These are phyloP conservation scores for Plasmodium knowlesi DNA, from an alignment of 169 alveolate species.

Conservation along the genomic window DNA sequence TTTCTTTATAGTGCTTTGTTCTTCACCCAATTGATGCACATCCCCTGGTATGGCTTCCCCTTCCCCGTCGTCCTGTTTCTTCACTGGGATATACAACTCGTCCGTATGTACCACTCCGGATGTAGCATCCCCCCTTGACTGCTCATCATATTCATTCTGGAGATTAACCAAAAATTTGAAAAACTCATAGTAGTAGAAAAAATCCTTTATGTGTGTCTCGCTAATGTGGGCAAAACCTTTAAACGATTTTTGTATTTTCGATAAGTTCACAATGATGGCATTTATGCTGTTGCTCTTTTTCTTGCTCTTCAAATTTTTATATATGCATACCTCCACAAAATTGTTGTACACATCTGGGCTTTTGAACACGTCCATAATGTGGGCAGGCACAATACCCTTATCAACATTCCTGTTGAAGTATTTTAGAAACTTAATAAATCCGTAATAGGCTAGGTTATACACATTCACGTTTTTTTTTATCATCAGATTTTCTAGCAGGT, in stretches of 20 bases:
- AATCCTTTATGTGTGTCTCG: conserved; percentile 33
- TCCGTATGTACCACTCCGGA: neutral
- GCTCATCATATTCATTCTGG: conserved; percentile 21
- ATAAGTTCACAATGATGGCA: conserved; percentile 65
- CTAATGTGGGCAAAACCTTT: conserved; percentile 60
- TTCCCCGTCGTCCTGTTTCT: neutral
- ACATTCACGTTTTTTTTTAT: conserved; percentile 71
- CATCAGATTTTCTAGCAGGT: conserved; percentile 41
- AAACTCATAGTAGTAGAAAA: conserved; percentile 39
- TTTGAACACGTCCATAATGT: neutral
- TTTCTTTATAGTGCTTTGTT: neutral
- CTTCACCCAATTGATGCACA: neutral
- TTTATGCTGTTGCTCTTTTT: conserved; percentile 63
- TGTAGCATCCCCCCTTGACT: neutral
- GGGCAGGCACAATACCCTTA: conserved; percentile 5
- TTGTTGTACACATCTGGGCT: conserved; percentile 16
- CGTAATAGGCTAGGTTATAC: conserved; percentile 61
- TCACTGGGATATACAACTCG: neutral
- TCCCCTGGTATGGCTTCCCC: neutral
- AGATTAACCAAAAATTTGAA: conserved; percentile 69
- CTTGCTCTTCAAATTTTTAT: conserved; percentile 69
- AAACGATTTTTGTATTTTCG: conserved; percentile 53
- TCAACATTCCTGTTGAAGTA: neutral
- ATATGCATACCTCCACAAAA: conserved; percentile 59
- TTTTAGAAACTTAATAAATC: conserved; percentile 53